phyloP scores from a whole-genome alignment of 345 rosid genomes.

The Eucalyptus urophylla region DNA sequence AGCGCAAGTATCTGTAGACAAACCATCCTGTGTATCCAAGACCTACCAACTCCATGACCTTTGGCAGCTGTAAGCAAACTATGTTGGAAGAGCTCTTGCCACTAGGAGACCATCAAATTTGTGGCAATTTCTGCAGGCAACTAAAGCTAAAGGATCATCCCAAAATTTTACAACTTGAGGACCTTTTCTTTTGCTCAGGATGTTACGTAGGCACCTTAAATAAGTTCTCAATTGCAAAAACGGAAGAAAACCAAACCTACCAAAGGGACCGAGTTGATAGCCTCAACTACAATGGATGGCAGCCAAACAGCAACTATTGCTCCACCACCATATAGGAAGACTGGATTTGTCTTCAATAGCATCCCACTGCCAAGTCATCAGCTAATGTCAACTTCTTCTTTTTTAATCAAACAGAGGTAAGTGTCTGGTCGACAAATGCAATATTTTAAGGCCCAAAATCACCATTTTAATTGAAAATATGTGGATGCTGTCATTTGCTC shows the following conservation, averaged over 20 bases:
- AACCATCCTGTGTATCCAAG: constrained; percentile 99
- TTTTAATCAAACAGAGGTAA: background rate
- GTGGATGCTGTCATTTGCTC: background rate
- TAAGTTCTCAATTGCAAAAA: background rate
- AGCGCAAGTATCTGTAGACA: constrained; percentile 91
- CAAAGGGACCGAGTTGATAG: constrained; percentile 33
- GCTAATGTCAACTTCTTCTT: background rate
- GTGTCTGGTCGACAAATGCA: background rate
- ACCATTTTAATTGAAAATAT: background rate
- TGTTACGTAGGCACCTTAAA: background rate
- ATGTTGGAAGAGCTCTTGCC: background rate
- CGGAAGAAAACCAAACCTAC: background rate
- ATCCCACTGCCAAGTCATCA: constrained; percentile 44
- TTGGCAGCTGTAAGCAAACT: constrained; percentile 41
- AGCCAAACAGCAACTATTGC: constrained; percentile 31
- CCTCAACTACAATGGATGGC: constrained; percentile 9
- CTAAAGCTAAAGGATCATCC: background rate
- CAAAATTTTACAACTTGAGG: background rate
- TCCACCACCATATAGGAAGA: constrained; percentile 29
- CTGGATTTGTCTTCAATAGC: constrained; percentile 22
- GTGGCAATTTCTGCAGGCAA: background rate
- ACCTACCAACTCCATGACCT: constrained; percentile 86
- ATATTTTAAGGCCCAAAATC: background rate
- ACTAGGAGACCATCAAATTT: background rate
- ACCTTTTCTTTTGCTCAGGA: background rate